A percentile compares a stretch with the other conserved stretches of the same genome.
phyloP scores from a whole-genome alignment of 768 basidiomycete species.

The Mycena albidolilacea region DNA sequence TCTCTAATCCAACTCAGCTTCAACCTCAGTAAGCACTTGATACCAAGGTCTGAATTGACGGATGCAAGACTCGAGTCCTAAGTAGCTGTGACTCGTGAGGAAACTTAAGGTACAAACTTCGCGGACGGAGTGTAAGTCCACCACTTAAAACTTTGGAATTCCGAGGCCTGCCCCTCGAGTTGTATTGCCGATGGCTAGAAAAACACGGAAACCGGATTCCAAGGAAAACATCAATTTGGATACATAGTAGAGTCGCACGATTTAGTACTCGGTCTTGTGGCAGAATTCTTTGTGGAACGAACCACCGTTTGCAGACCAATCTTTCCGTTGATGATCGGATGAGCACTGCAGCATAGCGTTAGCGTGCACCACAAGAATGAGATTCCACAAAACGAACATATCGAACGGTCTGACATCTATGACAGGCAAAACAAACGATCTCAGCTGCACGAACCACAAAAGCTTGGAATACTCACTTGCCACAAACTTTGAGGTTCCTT shows the following conservation, averaged over 20 bases:
- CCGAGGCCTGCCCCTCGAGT: no score
- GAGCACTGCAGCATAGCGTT: slow-evolving; percentile 22
- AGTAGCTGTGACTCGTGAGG: no score
- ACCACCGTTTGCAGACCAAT: slow-evolving; percentile 19
- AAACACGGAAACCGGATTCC: no score
- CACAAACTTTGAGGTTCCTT: slow-evolving; percentile 31
- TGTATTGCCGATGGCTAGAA: no score
- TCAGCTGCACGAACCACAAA: neutral
- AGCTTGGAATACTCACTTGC: slow-evolving; percentile 1
- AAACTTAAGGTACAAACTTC: no score
- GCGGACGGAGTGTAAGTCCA: no score
- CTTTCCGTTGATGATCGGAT: slow-evolving; percentile 16
- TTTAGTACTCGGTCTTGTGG: slow-evolving; percentile 30
- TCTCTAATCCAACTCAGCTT: no score
- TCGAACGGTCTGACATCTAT: slow-evolving; percentile 36
- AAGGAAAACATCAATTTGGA: no score
- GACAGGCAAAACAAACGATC: neutral
- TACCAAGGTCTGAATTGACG: no score
- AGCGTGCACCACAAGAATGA: neutral
- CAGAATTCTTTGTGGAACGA: slow-evolving; percentile 26
- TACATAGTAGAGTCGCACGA: neutral
- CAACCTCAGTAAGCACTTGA: no score
- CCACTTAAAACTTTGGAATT: no score
- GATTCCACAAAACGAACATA: slow-evolving; percentile 21
- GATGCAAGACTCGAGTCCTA: no score